phyloP scores from a whole-genome alignment of 176 grass and related monocot genomes.

The Triticum urartu region DNA sequence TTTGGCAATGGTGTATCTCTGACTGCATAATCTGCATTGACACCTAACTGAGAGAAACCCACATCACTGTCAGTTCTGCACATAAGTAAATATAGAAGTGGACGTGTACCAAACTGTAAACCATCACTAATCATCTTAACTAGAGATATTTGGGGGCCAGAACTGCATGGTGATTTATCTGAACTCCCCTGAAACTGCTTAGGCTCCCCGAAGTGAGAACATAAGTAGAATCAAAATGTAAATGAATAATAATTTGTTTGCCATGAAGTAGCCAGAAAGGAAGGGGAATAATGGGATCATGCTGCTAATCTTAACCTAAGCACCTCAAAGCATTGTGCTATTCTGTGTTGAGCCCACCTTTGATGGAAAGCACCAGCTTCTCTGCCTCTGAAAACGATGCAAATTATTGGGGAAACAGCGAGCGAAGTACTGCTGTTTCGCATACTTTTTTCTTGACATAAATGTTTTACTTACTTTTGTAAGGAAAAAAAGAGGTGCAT shows the following conservation, averaged over 20 bases:
- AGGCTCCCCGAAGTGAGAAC: neutral
- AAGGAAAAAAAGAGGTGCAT: neutral
- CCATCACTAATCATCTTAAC: neutral
- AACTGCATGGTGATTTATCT: neutral
- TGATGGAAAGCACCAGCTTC: conserved; percentile 2
- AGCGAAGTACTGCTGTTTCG: neutral
- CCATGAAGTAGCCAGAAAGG: neutral
- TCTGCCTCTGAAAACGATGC: neutral
- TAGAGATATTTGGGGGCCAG: neutral
- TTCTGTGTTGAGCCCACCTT: neutral
- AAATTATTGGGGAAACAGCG: neutral
- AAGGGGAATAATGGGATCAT: neutral
- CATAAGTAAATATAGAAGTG: neutral
- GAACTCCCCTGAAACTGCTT: neutral
- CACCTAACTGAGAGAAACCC: neutral
- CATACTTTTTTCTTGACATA: neutral
- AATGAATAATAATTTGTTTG: neutral
- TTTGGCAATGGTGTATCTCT: neutral
- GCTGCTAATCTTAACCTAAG: neutral
- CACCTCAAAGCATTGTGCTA: neutral
- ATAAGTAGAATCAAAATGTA: too few relatives aligned
- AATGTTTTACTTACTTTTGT: neutral
- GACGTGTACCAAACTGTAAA: neutral
- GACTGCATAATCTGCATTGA: neutral
- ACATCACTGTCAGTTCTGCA: neutral